phyloP scores from a whole-genome alignment of 257 asterid genomes.

The Solanum pennellii region DNA sequence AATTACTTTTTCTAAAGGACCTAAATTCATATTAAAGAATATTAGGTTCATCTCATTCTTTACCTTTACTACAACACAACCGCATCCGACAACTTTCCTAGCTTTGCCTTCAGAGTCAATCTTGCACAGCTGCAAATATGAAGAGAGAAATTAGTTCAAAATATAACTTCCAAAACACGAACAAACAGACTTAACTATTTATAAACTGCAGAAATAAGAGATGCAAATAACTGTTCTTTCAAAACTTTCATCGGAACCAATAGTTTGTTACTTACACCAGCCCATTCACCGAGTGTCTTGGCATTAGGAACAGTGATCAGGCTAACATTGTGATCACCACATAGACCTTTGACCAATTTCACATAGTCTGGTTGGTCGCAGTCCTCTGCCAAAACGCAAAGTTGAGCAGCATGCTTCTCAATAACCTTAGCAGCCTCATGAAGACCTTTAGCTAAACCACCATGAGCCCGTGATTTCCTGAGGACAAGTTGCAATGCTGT shows the following conservation, averaged over 20 bases:
- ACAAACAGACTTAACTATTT: not conserved
- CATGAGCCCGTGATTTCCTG: conserved; percentile 58
- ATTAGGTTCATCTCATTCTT: not conserved
- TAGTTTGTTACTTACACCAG: conserved; percentile 39
- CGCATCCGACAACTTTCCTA: conserved; percentile 63
- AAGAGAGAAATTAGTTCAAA: not conserved
- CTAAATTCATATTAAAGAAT: not conserved
- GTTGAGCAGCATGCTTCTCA: conserved; percentile 64
- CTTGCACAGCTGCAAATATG: conserved; percentile 47
- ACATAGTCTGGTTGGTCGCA: conserved; percentile 60
- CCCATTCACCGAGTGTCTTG: conserved; percentile 74
- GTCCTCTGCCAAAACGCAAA: conserved; percentile 66
- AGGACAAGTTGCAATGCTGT: conserved; percentile 54
- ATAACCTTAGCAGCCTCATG: conserved; percentile 59
- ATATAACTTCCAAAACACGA: not conserved
- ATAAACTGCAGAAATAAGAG: not conserved
- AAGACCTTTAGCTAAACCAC: conserved; percentile 57
- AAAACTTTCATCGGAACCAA: not conserved
- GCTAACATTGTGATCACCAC: conserved; percentile 63
- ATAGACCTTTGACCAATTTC: conserved; percentile 59
- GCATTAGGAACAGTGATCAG: conserved; percentile 57
- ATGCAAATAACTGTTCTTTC: not conserved
- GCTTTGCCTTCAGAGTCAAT: conserved; percentile 78
- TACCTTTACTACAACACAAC: conserved; percentile 70
- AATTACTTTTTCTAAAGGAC: not conserved